Evolutionary conservation across 2,329 filamentous ascomycete genomes (phyloP).

Genomic region (Cytospora mali): DNA sequence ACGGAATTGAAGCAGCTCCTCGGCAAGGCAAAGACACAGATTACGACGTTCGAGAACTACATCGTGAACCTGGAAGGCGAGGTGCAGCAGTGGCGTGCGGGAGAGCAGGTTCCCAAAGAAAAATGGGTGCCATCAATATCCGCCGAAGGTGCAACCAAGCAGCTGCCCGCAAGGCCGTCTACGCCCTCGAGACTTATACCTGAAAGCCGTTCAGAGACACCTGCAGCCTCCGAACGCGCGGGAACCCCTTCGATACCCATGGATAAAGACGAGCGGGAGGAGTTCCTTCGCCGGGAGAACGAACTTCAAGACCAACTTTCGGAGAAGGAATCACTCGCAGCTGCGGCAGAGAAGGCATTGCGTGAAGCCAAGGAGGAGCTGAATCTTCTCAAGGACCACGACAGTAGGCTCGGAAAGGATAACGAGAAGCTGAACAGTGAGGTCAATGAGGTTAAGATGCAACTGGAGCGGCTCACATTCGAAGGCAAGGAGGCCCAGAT

Average conservation of each 20-base stretch:
- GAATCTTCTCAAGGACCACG: conserved; percentile 80
- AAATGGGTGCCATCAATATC: conserved; percentile 75
- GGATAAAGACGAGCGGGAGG: conserved; percentile 95
- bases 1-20: conserved; percentile 91
- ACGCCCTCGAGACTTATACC: conserved; percentile 54
- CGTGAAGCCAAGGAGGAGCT: conserved; percentile 87
- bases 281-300: conserved; percentile 92
- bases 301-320: conserved; percentile 96
- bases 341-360: conserved; percentile 76
- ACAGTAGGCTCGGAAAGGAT: conserved; percentile 79
- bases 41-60: conserved; percentile 86
- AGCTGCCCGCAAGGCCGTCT: conserved; percentile 53
- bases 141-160: conserved; percentile 53
- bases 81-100: conserved; percentile 82
- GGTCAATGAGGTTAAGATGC: conserved; percentile 93
- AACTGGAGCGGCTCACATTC: conserved; percentile 91
- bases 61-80: conserved; percentile 83
- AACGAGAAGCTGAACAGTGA: conserved; percentile 86
- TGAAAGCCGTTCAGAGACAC: conserved; percentile 66
- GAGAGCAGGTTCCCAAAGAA: conserved; percentile 86
- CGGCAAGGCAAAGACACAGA: conserved; percentile 88
- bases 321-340: conserved; percentile 84
- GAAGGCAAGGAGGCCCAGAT: conserved; percentile 97
- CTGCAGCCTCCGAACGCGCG: conserved; percentile 74
- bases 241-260: conserved; percentile 85